phyloP scores from a whole-genome alignment of 257 asterid genomes.

The Solanum paucissectum region DNA sequence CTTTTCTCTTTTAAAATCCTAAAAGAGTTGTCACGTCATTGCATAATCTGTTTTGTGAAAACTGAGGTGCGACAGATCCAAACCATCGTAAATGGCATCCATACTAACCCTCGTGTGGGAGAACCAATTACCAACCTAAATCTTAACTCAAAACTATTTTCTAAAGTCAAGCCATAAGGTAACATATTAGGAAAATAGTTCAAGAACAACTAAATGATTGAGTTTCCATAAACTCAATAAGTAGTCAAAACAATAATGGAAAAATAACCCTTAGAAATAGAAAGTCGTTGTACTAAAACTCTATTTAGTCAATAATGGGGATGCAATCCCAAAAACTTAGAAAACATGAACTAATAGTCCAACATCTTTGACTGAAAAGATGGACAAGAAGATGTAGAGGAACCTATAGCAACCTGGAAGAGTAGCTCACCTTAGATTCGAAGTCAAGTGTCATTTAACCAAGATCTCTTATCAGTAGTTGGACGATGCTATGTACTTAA shows the following conservation, averaged over 20 bases:
- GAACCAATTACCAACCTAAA: not conserved
- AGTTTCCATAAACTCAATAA: not conserved
- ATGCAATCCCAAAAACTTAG: not conserved
- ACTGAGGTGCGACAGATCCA: not conserved
- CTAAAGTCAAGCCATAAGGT: not conserved
- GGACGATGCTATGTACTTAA: not conserved
- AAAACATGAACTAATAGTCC: not conserved
- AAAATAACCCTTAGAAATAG: not conserved
- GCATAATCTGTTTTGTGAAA: not conserved
- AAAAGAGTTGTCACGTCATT: not conserved
- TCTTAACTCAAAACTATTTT: not conserved
- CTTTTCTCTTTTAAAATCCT: not conserved
- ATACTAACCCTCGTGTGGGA: not conserved
- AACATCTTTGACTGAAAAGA: not conserved
- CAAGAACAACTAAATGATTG: not conserved
- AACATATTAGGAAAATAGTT: not conserved
- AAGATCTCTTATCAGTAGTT: not conserved
- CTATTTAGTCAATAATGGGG: not conserved
- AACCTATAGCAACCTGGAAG: not conserved
- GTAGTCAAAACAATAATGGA: not conserved
- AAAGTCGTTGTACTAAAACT: not conserved
- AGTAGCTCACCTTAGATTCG: not conserved
- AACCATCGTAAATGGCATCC: not conserved
- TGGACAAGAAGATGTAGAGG: not conserved
- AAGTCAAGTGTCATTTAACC: not conserved